Base-by-base conservation (phyloP, 2,329 filamentous ascomycete genomes). In the Aspergillus tubingensis region DNA sequence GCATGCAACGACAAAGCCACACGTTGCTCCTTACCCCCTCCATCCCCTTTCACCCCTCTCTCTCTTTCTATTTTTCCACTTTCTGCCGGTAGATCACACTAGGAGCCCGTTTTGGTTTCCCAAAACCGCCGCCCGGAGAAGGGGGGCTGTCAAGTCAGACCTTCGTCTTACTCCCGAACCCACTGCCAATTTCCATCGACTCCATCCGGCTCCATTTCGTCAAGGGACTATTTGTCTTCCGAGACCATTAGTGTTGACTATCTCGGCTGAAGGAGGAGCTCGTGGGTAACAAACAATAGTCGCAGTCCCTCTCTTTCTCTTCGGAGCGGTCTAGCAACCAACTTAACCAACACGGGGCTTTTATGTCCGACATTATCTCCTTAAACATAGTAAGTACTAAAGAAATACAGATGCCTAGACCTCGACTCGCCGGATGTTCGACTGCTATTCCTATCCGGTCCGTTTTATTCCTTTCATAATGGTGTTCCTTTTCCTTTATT, bases 181-280 rank as follows among this genome's bases (percentile, higher is more conserved):
- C 38, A 30, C 52, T 39, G 30, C 50, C 50, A 53, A 53, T 53
- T 53, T 53, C 50, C 50, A 38, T 53, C 19, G 25, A 23, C 52
- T 30, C 52, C 52, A 54, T 44, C n/a, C 19, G 51, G 32, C 51
- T 41, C 51, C 51, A 41, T 38, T 41, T 25, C 21, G 38, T 25
- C 19, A 11, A 52, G 49, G 25, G n/a, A 52, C 49, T 52, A 38
- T 49, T 49, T n/a, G 44, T 49, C 44, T 25, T 49, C 44, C 44
- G 47, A 25, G 8, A 27, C 47, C 47, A 50, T n/a, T 50, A 50
- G 47, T 36, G 32, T 30, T 30, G 47, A 30, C 15, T 17, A 50
- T 50, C 47, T 50, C 47, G 47, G 25, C 47, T 50, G 25, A 30
- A 13, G 15, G 25, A 50, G 47, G 47, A 50, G 47, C 47, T 30